These are phyloP conservation scores for Trypanosoma melophagium DNA, from an alignment of 208 protist species.

Conservation along the genomic window DNA sequence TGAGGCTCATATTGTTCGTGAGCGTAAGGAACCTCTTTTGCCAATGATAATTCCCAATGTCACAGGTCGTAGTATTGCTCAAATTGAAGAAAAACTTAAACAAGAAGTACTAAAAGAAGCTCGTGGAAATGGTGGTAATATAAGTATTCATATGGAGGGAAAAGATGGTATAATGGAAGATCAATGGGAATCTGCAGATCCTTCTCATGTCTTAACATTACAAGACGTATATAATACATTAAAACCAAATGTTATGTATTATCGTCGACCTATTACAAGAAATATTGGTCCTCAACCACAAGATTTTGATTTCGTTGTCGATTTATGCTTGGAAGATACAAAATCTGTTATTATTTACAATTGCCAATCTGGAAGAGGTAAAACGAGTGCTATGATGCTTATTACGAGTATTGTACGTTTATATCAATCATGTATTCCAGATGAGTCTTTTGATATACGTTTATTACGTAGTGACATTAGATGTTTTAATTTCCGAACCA, in stretches of 20 bases:
- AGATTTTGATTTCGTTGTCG: slow-evolving; percentile 88
- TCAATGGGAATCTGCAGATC: slow-evolving; percentile 81
- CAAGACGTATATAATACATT: slow-evolving; percentile 60
- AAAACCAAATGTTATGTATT: slow-evolving; percentile 60
- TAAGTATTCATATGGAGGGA: slow-evolving; percentile 72
- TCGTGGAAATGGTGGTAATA: slow-evolving; percentile 79
- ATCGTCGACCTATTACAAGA: slow-evolving; percentile 78
- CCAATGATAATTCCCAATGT: slow-evolving; percentile 86
- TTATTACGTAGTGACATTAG: slow-evolving; percentile 55
- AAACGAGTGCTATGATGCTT: slow-evolving; percentile 83
- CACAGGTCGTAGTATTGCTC: slow-evolving; percentile 69
- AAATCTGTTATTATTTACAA: slow-evolving; percentile 81
- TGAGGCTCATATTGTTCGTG: slow-evolving; percentile 79
- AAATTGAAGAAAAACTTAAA: slow-evolving; percentile 83
- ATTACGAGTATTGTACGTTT: slow-evolving; percentile 88
- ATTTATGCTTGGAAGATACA: slow-evolving; percentile 76
- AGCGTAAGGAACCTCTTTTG: slow-evolving; percentile 67
- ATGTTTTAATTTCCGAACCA: slow-evolving; percentile 69
- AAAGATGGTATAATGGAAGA: slow-evolving; percentile 74
- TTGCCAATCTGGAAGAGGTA: slow-evolving; percentile 83
- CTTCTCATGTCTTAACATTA: slow-evolving; percentile 57
- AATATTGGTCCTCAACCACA: slow-evolving; percentile 72
- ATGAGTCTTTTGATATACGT: slow-evolving; percentile 64
- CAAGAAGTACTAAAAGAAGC: slow-evolving; percentile 84
- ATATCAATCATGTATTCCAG: slow-evolving; percentile 79